These are phyloP conservation scores for Jatropha multifida DNA, from an alignment of 441 rosid species.

Conservation along the genomic window DNA sequence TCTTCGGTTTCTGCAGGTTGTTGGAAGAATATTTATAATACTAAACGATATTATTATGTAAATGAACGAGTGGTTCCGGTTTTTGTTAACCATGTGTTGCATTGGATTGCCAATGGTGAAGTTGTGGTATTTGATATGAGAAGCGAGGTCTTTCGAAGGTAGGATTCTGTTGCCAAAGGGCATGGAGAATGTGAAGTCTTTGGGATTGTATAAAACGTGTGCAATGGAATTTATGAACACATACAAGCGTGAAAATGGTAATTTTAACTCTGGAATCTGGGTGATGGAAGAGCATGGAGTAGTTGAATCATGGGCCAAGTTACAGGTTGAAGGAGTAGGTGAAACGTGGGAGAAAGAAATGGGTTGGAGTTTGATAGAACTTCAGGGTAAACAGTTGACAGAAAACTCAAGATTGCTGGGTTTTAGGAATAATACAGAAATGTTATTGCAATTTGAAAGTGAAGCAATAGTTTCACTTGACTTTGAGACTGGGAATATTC, in stretches of 20 bases:
- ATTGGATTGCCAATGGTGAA: slow-evolving; percentile 8
- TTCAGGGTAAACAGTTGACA: background rate
- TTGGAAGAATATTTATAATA: slow-evolving; percentile 11
- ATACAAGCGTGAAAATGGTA: background rate
- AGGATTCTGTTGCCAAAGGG: slow-evolving; percentile 17
- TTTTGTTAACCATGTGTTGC: slow-evolving; percentile 15
- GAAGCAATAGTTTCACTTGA: slow-evolving; percentile 3
- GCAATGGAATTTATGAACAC: too few species aligned
- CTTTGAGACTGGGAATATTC: background rate
- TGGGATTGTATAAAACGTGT: too few species aligned
- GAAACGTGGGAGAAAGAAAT: too few species aligned
- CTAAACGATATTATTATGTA: too few species aligned
- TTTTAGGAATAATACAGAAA: slow-evolving; percentile 8
- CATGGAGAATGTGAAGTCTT: too few species aligned
- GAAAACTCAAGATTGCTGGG: slow-evolving; percentile 10
- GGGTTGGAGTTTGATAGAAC: too few species aligned
- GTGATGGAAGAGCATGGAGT: slow-evolving; percentile 20
- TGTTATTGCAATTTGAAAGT: background rate
- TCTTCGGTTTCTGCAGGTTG: slow-evolving; percentile 12
- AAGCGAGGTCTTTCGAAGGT: slow-evolving; percentile 12
- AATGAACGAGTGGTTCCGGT: background rate
- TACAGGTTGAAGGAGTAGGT: background rate
- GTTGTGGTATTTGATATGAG: slow-evolving; percentile 16
- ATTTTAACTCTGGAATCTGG: slow-evolving; percentile 2
- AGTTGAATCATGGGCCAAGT: slow-evolving; percentile 14